Evolutionary conservation across 208 protist species (phyloP).

Genomic region (Porcisia deanei): DNA sequence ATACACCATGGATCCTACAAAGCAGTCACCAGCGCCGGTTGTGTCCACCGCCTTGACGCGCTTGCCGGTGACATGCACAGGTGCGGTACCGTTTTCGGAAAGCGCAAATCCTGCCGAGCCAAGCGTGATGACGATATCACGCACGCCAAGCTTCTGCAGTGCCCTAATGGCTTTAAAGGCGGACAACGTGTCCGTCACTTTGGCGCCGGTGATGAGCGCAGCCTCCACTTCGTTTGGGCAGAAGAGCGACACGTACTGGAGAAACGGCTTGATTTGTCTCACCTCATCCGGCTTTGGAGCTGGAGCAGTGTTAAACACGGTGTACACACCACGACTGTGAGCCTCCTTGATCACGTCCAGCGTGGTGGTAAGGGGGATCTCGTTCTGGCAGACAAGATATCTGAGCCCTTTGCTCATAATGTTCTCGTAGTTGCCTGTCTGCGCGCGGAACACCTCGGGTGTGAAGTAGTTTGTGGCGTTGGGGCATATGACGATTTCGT

Average conservation of each 20-base stretch:
- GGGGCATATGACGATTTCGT: constrained; percentile 93
- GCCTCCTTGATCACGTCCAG: constrained; percentile 83
- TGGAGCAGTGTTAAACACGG: constrained; percentile 93
- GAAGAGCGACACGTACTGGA: constrained; percentile 87
- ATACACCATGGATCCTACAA: constrained; percentile 91
- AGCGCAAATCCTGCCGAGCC: constrained; percentile 77
- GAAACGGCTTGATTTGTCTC: constrained; percentile 67
- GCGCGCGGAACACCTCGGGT: constrained; percentile 45
- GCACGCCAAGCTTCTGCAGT: constrained; percentile 68
- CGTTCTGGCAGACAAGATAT: constrained; percentile 92
- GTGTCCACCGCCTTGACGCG: constrained; percentile 93
- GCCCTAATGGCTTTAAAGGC: constrained; percentile 54
- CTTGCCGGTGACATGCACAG: constrained; percentile 50
- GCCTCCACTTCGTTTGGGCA: constrained; percentile 94
- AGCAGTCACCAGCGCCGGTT: constrained; percentile 94
- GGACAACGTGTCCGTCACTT: constrained; percentile 61
- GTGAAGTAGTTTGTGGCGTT: constrained; percentile 84
- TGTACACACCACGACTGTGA: constrained; percentile 80
- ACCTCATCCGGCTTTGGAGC: constrained; percentile 75
- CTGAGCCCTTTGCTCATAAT: constrained; percentile 59
- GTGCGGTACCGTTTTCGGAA: constrained; percentile 48
- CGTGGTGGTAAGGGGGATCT: constrained; percentile 87
- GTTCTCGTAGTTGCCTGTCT: constrained; percentile 56
- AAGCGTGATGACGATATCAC: constrained; percentile 91
- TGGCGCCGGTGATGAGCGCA: constrained; percentile 74